phyloP scores from a whole-genome alignment of 1,284 basidiomycete species.

The Apiotrichum akiyoshidainum region DNA sequence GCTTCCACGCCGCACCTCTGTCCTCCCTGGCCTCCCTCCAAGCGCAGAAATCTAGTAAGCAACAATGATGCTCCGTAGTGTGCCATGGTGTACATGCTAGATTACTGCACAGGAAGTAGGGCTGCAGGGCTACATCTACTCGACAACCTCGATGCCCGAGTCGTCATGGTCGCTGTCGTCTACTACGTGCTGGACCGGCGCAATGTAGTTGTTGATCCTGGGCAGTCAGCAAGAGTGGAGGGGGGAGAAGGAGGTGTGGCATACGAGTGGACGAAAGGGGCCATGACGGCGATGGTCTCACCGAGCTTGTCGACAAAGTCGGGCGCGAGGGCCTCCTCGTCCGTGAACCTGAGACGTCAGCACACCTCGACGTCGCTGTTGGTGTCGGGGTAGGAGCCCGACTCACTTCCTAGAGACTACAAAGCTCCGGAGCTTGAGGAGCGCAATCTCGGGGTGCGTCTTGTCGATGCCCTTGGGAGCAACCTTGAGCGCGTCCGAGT shows the following conservation, averaged over 20 bases:
- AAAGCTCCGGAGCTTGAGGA: constrained; percentile 77
- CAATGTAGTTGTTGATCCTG: constrained; percentile 7
- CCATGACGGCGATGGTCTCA: constrained; percentile 58
- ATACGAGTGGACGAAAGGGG: constrained; percentile 79
- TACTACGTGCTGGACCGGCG: background rate
- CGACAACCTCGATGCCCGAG: background rate
- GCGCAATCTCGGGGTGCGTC: constrained; percentile 75
- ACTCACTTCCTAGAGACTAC: constrained; percentile 66
- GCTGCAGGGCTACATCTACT: background rate
- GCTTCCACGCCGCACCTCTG: too few species aligned
- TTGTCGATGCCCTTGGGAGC: constrained; percentile 86
- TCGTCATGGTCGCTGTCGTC: constrained; percentile 2
- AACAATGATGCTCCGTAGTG: too few species aligned
- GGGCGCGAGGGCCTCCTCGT: constrained; percentile 65
- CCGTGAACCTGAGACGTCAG: constrained; percentile 61
- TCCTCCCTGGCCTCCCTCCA: too few species aligned
- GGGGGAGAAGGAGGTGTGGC: constrained; percentile 32
- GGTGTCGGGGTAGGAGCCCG: background rate
- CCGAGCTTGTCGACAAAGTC: constrained; percentile 65
- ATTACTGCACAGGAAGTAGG: background rate
- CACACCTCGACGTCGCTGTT: background rate
- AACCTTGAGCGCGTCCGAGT: constrained; percentile 74
- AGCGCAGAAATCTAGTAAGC: too few species aligned
- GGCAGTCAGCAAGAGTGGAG: background rate
- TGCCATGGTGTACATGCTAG: background rate